Conservation (phyloP, 768 basidiomycete species). For the Galerina sulciceps region DNA sequence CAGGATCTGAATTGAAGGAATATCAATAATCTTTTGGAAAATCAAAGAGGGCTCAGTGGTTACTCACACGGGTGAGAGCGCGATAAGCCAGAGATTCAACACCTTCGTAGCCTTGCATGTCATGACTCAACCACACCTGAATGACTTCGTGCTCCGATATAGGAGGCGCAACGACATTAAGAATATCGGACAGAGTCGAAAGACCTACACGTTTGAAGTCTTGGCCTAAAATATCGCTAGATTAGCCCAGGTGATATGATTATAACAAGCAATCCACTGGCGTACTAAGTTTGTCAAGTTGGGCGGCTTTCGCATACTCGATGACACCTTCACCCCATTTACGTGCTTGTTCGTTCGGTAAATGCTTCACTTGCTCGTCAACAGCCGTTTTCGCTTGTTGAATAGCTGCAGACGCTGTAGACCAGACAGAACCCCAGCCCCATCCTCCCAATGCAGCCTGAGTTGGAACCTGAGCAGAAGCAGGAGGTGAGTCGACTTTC, state of each 20-base stretch:
- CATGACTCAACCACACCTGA: slow-evolving; percentile 93
- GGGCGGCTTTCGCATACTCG: slow-evolving; percentile 86
- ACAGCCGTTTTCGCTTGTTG: slow-evolving; percentile 88
- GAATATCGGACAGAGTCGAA: slow-evolving; percentile 87
- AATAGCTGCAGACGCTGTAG: slow-evolving; percentile 80
- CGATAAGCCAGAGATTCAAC: slow-evolving; percentile 93
- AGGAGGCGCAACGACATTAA: slow-evolving; percentile 97
- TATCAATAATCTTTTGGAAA: background rate
- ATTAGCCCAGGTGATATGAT: background rate
- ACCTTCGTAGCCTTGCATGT: slow-evolving; percentile 96
- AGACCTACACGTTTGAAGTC: slow-evolving; percentile 89
- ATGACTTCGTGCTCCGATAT: slow-evolving; percentile 99
- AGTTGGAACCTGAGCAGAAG: slow-evolving; percentile 13
- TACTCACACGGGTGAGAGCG: slow-evolving; percentile 74
- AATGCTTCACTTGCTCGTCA: slow-evolving; percentile 90
- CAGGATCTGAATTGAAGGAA: slow-evolving; percentile 62
- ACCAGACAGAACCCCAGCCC: slow-evolving; percentile 94
- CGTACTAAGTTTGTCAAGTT: slow-evolving; percentile 87
- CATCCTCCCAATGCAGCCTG: slow-evolving; percentile 46
- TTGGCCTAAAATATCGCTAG: slow-evolving; percentile 57
- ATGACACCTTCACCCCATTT: slow-evolving; percentile 88
- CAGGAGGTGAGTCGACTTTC: slow-evolving; percentile 21
- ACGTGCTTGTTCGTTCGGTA: slow-evolving; percentile 86
- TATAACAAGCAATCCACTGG: slow-evolving; percentile 23
- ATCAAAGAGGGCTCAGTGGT: background rate